phyloP scores from a whole-genome alignment of 768 basidiomycete species.

The Artomyces pyxidatus region DNA sequence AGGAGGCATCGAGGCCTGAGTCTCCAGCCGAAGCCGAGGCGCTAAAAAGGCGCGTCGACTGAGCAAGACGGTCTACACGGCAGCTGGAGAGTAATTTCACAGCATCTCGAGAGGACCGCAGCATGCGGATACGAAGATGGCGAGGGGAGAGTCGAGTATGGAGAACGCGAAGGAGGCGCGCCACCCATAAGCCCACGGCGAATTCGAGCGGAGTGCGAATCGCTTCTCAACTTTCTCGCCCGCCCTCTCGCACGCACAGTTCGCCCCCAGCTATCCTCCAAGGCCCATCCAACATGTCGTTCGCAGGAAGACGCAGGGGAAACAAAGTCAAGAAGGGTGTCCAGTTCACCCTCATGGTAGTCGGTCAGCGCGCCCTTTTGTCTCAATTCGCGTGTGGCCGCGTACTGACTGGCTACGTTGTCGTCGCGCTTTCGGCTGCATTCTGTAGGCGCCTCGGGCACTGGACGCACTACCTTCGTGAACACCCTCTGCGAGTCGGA shows the following conservation, averaged over 20 bases:
- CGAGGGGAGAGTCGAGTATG: not conserved
- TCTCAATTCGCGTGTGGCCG: constrained; percentile 1
- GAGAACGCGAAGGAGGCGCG: not conserved
- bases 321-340: constrained; percentile 99
- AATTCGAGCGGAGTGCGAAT: constrained; percentile 15
- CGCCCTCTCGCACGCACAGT: constrained; percentile 16
- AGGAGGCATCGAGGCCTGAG: not conserved
- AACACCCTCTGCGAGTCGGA: constrained; percentile 98
- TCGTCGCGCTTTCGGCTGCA: constrained; percentile 7
- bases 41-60: not conserved
- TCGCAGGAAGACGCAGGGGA: constrained; percentile 77
- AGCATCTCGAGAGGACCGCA: not conserved
- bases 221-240: constrained; percentile 14
- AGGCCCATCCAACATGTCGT: constrained; percentile 48
- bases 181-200: not conserved
- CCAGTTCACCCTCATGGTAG: constrained; percentile 96
- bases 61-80: not conserved
- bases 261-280: constrained; percentile 15
- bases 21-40: not conserved
- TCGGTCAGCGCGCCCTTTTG: constrained; percentile 54
- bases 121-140: not conserved
- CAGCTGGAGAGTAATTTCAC: not conserved
- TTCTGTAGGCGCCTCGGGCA: constrained; percentile 83
- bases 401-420: not conserved
- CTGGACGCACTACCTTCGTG: constrained; percentile 96